Percentiles rank a stretch among this genome's conserved stretches.
These are phyloP conservation scores for Yamadazyma dushanensis DNA, from an alignment of 1,139 yeast species.

Conservation along the genomic window DNA sequence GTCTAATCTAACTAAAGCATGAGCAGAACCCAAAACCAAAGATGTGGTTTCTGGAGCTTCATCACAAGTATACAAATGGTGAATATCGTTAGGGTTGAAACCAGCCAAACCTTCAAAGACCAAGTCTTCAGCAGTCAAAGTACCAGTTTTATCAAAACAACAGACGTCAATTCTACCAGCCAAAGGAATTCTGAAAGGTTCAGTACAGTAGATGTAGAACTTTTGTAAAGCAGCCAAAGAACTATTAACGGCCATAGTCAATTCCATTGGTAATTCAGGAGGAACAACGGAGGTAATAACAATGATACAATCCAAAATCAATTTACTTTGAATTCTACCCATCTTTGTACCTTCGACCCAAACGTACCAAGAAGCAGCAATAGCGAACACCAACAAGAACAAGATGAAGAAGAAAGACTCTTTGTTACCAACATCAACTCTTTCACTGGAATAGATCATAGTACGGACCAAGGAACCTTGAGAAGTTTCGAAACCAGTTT, in stretches of 20 bases:
- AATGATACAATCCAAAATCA: conserved; percentile 91
- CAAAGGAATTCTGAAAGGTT: conserved; percentile 95
- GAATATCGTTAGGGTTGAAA: conserved; percentile 53
- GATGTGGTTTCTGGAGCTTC: conserved; percentile 67
- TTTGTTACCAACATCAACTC: conserved; percentile 93
- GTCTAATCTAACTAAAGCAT: conserved; percentile 88
- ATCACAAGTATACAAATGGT: conserved; percentile 57
- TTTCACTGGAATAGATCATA: conserved; percentile 95
- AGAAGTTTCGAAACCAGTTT: conserved; percentile 96
- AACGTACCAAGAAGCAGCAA: conserved; percentile 96
- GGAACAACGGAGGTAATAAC: conserved; percentile 98
- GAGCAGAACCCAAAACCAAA: conserved; percentile 88
- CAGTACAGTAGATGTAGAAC: conserved; percentile 92
- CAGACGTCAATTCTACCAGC: conserved; percentile 99
- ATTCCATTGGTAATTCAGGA: conserved; percentile 98
- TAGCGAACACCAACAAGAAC: conserved; percentile 85
- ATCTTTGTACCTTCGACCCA: conserved; percentile 97
- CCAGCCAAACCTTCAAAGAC: conserved; percentile 97
- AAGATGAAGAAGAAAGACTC: conserved; percentile 92
- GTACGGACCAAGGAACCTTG: conserved; percentile 98
- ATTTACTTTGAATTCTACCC: conserved; percentile 94
- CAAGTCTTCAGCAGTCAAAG: conserved; percentile 94
- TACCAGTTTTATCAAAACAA: conserved; percentile 98
- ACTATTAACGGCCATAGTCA: conserved; percentile 95
- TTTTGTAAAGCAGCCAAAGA: conserved; percentile 87